A percentile compares a stretch with the other conserved stretches of the same genome.
phyloP scores from a whole-genome alignment of 208 protist genomes.

The Acanthamoeba lugdunensis region DNA sequence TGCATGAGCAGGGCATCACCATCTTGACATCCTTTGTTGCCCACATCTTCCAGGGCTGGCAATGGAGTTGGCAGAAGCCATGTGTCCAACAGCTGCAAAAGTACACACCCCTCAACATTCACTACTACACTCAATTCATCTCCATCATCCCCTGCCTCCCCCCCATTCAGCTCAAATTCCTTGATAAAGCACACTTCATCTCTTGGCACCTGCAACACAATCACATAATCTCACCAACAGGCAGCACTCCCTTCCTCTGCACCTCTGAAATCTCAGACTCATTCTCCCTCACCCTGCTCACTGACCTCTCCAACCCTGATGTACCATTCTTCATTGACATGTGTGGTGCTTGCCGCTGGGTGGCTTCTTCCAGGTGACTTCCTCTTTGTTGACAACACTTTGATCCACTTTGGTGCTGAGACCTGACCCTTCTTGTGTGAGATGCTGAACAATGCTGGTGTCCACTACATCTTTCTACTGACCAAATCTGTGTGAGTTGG shows the following conservation, averaged over 20 bases:
- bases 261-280: background rate
- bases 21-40: no score
- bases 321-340: background rate
- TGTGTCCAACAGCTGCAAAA: background rate
- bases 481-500: slow-evolving; percentile 27
- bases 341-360: background rate
- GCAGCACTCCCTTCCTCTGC: background rate
- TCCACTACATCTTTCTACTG: slow-evolving; percentile 6
- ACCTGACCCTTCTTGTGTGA: background rate
- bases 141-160: background rate
- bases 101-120: background rate
- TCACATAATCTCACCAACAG: background rate
- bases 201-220: background rate
- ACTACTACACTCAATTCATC: background rate
- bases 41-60: no score
- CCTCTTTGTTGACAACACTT: slow-evolving; percentile 18
- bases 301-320: background rate
- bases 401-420: background rate
- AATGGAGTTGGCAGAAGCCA: background rate
- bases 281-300: background rate
- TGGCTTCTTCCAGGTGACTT: background rate
- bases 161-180: background rate
- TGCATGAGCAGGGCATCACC: no score
- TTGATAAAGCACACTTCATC: background rate
- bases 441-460: background rate